Evolutionary conservation across 2,329 filamentous ascomycete species (phyloP).

Genomic region (Diaporthe sp.): DNA sequence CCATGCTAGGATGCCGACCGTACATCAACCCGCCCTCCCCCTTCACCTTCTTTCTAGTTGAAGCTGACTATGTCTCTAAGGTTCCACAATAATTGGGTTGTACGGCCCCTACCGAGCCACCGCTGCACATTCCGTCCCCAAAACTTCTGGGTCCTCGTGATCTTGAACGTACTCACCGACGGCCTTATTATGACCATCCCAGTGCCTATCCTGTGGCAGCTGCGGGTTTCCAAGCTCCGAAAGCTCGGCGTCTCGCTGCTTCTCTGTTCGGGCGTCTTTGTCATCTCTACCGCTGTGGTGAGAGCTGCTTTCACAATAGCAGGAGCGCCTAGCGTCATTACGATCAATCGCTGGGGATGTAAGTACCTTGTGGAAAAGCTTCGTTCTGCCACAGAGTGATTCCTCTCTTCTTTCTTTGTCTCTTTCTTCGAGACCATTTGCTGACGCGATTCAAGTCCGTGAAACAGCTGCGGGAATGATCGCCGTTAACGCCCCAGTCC

Average conservation of each 20-base stretch:
- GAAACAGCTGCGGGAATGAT: conserved; percentile 46
- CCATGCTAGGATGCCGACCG: conserved; percentile 32
- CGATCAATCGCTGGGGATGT: conserved; percentile 45
- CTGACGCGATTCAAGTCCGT: conserved; percentile 33
- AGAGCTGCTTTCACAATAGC: conserved; percentile 45
- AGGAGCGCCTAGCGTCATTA: conserved; percentile 46
- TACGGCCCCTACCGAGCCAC: conserved; percentile 43
- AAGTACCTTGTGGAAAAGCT: not conserved
- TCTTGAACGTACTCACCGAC: conserved; percentile 47
- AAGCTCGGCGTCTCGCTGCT: conserved; percentile 43
- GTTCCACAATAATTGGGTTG: conserved; percentile 45
- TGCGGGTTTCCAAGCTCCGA: conserved; percentile 42
- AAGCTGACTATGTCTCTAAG: conserved; percentile 9
- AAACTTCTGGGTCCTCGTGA: conserved; percentile 40
- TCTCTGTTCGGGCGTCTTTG: conserved; percentile 47
- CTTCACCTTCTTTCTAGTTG: no score
- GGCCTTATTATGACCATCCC: conserved; percentile 47
- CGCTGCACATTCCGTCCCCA: conserved; percentile 36
- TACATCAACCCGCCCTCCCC: not conserved
- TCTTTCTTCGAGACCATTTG: not conserved
- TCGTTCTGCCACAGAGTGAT: not conserved
- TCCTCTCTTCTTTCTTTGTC: not conserved
- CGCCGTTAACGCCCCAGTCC: conserved; percentile 43
- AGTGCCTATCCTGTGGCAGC: conserved; percentile 46
- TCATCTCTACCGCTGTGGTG: conserved; percentile 47